Evolutionary conservation across 1,284 basidiomycete genomes (phyloP), one percentile per base, ranked within the genome.

Genomic region (Tylopilus orsonianus): DNA sequence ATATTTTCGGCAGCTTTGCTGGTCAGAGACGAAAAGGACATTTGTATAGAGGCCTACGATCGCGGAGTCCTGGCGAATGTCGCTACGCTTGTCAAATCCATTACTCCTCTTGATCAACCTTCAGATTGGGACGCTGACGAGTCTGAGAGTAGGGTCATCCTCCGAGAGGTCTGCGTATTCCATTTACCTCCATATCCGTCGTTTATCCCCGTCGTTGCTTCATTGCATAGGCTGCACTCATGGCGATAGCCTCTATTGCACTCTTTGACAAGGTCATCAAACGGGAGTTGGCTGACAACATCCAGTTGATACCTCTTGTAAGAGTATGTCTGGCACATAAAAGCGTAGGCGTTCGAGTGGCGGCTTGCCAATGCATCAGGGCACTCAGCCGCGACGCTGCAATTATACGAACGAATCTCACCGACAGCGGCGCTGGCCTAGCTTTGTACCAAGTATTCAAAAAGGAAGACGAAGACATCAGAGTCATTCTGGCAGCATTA

Each of bases 281-380:
- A 2, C 74, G 81, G 8, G 72, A 77, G 29, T 69, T 93, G 12
- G 80, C 87, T 10, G 85, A 85, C 49, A 69, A 69, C 7, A 65
- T 72, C 14, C 68, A 70, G 13, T 64, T 77, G n/a, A 72, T 90
- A 23, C 76, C 82, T 32, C 64, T 75, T 41, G 68, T 90, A 32
- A 75, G 79, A 45, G 61, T 64, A 5, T 80, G 78, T 12, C 75
- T 90, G 23, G 59, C 69, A 0, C 83, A 90, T 53, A 77, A 75
- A 0, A 79, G 85, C 48, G 73, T 84, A 16, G 88, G 88, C 1
- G 85, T 94, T 2, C 81, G 92, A 6, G 90, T 89, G 39, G 87
- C 89, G 0, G 87, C 90, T 0, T 92, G 90, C 61, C 92, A 94
- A 60, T 87, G 87, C 55, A 78, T 90, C 2, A 75, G 93, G n/a